phyloP scores from a whole-genome alignment of 306 rosid species.

The Ammopiptanthus mongolicus region DNA sequence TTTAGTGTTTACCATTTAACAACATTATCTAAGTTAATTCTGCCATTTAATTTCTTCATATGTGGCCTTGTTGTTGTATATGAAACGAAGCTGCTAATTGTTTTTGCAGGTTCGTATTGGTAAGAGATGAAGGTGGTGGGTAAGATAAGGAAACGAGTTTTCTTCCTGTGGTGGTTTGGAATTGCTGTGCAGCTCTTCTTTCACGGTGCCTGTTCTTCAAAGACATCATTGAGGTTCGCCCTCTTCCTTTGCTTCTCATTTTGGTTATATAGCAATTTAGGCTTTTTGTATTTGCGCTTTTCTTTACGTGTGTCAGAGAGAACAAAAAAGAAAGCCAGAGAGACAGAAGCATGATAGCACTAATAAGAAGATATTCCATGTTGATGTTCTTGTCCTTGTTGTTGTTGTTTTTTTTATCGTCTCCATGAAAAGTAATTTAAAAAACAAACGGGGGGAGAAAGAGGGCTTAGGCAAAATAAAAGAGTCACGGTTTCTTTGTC shows the following conservation, averaged over 20 bases:
- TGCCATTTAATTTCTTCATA: background rate
- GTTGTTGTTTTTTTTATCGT: constrained; percentile 18
- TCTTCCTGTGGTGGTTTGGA: constrained; percentile 34
- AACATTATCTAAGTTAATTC: background rate
- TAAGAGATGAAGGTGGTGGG: constrained; percentile 20
- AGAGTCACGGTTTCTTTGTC: constrained; percentile 42
- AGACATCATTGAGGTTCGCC: constrained; percentile 35
- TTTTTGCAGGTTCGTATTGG: background rate
- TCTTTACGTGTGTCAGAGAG: constrained; percentile 34
- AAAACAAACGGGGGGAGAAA: background rate
- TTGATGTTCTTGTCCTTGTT: background rate
- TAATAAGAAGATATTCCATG: constrained; percentile 10
- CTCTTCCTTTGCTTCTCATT: constrained; percentile 12
- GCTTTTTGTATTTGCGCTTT: constrained; percentile 14
- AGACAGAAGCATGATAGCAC: constrained; percentile 5
- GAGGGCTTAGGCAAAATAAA: background rate
- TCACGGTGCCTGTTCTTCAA: constrained; percentile 24
- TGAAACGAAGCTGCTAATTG: constrained; percentile 2
- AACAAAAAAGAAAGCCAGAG: background rate
- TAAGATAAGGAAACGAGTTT: background rate
- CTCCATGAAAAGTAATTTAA: constrained; percentile 18
- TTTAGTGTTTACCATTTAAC: background rate
- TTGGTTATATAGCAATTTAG: background rate
- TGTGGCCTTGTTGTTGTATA: background rate
- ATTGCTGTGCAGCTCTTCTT: constrained; percentile 28